Conservation (phyloP, 257 asterid species). For the Pogostemon cablin region DNA sequence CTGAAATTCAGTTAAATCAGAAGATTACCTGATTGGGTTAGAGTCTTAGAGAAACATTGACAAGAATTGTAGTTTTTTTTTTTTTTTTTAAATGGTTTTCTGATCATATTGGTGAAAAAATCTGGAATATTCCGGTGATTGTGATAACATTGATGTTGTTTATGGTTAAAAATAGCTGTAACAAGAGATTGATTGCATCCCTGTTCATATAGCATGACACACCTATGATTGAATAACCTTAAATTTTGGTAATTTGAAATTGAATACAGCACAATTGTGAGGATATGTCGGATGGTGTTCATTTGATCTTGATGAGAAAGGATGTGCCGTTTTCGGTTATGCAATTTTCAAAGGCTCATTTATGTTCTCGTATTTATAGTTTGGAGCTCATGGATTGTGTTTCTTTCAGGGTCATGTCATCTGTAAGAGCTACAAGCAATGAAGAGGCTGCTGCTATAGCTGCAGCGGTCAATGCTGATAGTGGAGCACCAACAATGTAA, state of each 20-base stretch:
- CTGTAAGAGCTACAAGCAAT: slow-evolving; percentile 59
- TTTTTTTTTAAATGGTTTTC: neutral
- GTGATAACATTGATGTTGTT: neutral
- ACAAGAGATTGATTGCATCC: neutral
- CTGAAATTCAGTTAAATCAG: neutral
- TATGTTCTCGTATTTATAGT: neutral
- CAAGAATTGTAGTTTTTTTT: neutral
- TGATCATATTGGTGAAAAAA: neutral
- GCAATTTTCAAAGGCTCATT: neutral
- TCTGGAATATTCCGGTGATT: neutral
- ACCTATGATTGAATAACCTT: neutral
- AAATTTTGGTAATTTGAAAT: slow-evolving; percentile 3
- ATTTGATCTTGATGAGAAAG: neutral
- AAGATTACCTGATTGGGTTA: neutral
- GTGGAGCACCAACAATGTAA: slow-evolving; percentile 81
- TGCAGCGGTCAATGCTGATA: slow-evolving; percentile 62
- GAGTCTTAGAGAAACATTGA: neutral
- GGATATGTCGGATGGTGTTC: slow-evolving; percentile 3
- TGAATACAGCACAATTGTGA: neutral
- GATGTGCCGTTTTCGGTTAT: neutral
- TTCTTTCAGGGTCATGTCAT: slow-evolving; percentile 51
- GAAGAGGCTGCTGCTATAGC: slow-evolving; percentile 82
- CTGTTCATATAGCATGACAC: neutral
- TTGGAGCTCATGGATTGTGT: neutral
- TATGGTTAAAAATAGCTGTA: too few relatives aligned